Base-by-base conservation (phyloP, 1,139 yeast genomes). In the Suhomyces yuchorum region DNA sequence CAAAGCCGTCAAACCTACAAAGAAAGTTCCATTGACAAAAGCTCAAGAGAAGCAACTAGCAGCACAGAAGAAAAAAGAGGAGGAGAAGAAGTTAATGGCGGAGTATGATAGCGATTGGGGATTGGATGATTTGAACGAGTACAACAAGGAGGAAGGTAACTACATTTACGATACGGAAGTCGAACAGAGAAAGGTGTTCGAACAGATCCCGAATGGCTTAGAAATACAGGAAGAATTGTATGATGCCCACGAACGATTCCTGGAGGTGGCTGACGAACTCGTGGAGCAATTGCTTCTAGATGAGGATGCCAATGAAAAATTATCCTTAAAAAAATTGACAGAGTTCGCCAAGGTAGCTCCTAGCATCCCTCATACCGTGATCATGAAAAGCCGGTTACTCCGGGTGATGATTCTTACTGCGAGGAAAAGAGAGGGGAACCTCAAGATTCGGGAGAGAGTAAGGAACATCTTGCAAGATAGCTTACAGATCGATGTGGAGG, bases 21-120 rank as follows among this genome's bases (percentile, higher is more conserved):
- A 48, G 19, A 43, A 43, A 24, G 47, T 40, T 18, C 43, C 49
- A 20, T 42, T 60, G 8, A 56, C 50, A n/a, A 54, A 51, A 40
- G 39, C 51, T 8, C 50, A 51, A 33, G 48, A 48, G 26, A 46
- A 49, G 22, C 53, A 53, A 37, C 33, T 55, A n/a, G 53, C 56
- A 34, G 57, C 53, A 33, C 63, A 66, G 3, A 64, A 62, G 46
- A 64, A 60, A 49, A 62, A 56, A 51, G 56, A 65, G 6, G 60
- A 56, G 19, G 63, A 61, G 37, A 37, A 36, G 24, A 51, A 49
- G 39, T 32, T 55, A 12, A 37, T 53, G 38, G 61, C 59, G 24
- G 71, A 63, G 15, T 65, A 64, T 43, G 80, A 75, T 55, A 62
- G 71, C 4, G 80, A 75, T 56, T 75, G 80, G 80, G 79, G 79